Evolutionary conservation across 163 green algal species (phyloP), one percentile per base, ranked within the genome.

Genomic region (Scenedesmus sp.): DNA sequence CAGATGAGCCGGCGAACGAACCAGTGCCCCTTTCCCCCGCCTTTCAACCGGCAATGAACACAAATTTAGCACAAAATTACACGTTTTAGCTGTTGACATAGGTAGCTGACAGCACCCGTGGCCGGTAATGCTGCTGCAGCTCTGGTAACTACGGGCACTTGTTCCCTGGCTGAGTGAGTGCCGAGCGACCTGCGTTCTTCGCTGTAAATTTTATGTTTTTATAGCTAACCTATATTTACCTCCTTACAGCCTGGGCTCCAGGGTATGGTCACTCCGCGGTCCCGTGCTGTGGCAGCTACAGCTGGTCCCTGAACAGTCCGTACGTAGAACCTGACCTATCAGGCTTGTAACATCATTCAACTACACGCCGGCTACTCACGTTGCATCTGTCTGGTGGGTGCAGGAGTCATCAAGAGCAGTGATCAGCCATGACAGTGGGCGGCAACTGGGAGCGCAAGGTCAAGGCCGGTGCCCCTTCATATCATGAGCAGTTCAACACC

Each of bases 401-500:
- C 65, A 76, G 65, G 26, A 40, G 20, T 7, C 9, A 40, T 4
- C 0, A 16, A 76, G 65, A 0, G 40, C 4, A 40, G 0, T 16
- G 7, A 76, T 26, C 65, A 76, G 30, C 65, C 65, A 76, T 76
- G 65, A 22, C 65, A 76, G 65, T 40, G 20, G 26, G 65, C 1
- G 65, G 65, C 30, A 76, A 76, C 65, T 76, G 65, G 65, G 65
- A 76, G 65, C 65, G 65, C 26, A 76, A 76, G 65, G 65, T 76
- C 6, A 76, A 76, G 65, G 65, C 65, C 9, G 65, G 65, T 3
- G 65, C 65, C 2, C 65, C 65, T 37, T 90, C 85, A 4, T 90
- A 90, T 33, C 42, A 65, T n/a, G 42, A 90, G 46, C 61, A 83
- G 61, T 90, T 84, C 70, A 40, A 83, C 33, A 46, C 35, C 16